phyloP scores from a whole-genome alignment of 179 eudicot species.

The Beta lomatogona region DNA sequence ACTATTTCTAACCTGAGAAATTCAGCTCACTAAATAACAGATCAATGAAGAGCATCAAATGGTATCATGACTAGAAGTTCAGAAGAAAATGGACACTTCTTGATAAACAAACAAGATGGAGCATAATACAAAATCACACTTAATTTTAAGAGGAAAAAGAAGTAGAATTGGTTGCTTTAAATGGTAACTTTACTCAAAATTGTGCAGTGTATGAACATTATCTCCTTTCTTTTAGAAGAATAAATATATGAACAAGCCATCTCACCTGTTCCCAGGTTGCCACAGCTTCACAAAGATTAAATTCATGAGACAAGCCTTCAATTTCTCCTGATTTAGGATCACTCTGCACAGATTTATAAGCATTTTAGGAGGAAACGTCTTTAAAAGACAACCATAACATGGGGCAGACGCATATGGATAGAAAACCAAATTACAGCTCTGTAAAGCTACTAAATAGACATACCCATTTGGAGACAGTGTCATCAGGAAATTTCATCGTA shows the following conservation, averaged over 20 bases:
- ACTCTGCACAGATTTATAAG: constrained; percentile 52
- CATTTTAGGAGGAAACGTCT: constrained; percentile 10
- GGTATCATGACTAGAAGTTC: constrained; percentile 10
- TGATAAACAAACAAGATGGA: too few relatives aligned
- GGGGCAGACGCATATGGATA: neutral
- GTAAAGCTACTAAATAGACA: constrained; percentile 12
- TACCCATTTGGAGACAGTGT: constrained; percentile 91
- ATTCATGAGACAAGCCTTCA: constrained; percentile 76
- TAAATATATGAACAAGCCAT: neutral
- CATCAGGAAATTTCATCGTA: constrained; percentile 68
- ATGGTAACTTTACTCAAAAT: constrained; percentile 4
- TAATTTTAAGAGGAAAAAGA: neutral
- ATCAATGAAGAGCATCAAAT: constrained; percentile 44
- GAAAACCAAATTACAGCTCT: neutral
- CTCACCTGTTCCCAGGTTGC: constrained; percentile 98
- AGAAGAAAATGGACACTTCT: neutral
- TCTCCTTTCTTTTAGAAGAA: neutral
- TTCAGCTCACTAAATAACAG: constrained; percentile 64
- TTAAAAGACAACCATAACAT: neutral
- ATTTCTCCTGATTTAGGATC: constrained; percentile 86
- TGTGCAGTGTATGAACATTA: neutral
- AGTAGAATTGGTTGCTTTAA: neutral
- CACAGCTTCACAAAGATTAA: constrained; percentile 94
- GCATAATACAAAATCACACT: too few relatives aligned
- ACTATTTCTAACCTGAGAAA: constrained; percentile 90